Conservation (phyloP, 208 protist species). For the Acanthamoeba sp. region DNA sequence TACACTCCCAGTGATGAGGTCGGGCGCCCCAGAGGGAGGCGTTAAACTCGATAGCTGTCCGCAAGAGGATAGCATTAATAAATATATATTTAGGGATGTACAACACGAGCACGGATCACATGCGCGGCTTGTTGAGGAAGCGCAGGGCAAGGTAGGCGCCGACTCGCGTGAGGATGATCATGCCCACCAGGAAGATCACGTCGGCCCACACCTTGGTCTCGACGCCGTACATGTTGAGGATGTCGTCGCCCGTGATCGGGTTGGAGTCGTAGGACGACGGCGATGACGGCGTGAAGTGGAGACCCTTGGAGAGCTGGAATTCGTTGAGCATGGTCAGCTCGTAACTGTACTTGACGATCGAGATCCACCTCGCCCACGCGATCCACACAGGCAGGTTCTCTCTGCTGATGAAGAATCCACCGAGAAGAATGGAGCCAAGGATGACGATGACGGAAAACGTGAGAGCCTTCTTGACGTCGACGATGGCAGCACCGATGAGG, state of each 20-base stretch:
- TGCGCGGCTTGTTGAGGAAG: constrained; percentile 73
- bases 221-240: constrained; percentile 19
- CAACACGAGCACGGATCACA: neutral
- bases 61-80: too few relatives aligned
- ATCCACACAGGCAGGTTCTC: constrained; percentile 75
- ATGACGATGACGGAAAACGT: constrained; percentile 64
- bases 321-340: constrained; percentile 74
- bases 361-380: constrained; percentile 71
- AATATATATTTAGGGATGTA: too few relatives aligned
- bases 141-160: constrained; percentile 54
- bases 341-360: constrained; percentile 76
- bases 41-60: too few relatives aligned
- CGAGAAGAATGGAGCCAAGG: constrained; percentile 52
- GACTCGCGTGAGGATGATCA: constrained; percentile 47
- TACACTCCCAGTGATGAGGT: too few relatives aligned
- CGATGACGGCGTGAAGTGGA: constrained; percentile 3
- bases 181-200: constrained; percentile 53
- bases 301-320: constrained; percentile 43
- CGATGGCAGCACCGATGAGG: constrained; percentile 65
- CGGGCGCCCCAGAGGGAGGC: too few relatives aligned
- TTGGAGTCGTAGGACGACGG: constrained; percentile 10
- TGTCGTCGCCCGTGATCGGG: constrained; percentile 52
- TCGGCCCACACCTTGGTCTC: constrained; percentile 68
- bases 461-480: constrained; percentile 65
- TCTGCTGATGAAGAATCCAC: constrained; percentile 59